A percentile compares a stretch with the other conserved stretches of the same genome.
Conservation (phyloP, 2,329 filamentous ascomycete species). For the Scedosporium boydii region DNA sequence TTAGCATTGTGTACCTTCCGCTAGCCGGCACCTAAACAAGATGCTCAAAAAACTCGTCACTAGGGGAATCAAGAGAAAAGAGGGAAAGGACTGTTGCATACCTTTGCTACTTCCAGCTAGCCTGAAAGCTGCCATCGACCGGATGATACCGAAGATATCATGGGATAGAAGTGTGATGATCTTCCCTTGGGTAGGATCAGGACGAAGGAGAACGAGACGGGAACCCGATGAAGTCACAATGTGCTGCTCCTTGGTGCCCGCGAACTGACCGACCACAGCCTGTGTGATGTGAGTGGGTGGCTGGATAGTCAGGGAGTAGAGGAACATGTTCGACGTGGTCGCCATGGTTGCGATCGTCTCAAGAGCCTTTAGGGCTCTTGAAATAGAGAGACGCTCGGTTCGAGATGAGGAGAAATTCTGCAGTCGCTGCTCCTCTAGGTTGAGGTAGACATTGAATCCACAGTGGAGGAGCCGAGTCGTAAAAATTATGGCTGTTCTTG, state of each 20-base stretch:
- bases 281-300: conserved; percentile 82
- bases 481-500: background rate
- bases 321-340: conserved; percentile 96
- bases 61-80: conserved; percentile 44
- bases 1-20: conserved; percentile 15
- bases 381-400: background rate
- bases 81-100: conserved; percentile 43
- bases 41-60: conserved; percentile 36
- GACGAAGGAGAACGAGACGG: conserved; percentile 76
- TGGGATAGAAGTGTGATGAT: conserved; percentile 80
- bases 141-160: conserved; percentile 92
- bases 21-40: too few relatives aligned
- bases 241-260: conserved; percentile 93
- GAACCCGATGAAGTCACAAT: conserved; percentile 92
- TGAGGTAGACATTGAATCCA: background rate
- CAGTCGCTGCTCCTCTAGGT: background rate
- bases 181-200: conserved; percentile 77
- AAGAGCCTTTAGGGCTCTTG: conserved; percentile 8
- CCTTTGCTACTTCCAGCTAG: conserved; percentile 93
- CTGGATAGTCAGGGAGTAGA: conserved; percentile 95
- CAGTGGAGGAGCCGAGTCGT: background rate
- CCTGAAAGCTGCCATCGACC: conserved; percentile 78
- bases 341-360: conserved; percentile 58
- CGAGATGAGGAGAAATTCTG: background rate
- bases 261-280: conserved; percentile 89